Evolutionary conservation across 2,329 filamentous ascomycete species (phyloP).

Genomic region (Tolypocladium tropicale): DNA sequence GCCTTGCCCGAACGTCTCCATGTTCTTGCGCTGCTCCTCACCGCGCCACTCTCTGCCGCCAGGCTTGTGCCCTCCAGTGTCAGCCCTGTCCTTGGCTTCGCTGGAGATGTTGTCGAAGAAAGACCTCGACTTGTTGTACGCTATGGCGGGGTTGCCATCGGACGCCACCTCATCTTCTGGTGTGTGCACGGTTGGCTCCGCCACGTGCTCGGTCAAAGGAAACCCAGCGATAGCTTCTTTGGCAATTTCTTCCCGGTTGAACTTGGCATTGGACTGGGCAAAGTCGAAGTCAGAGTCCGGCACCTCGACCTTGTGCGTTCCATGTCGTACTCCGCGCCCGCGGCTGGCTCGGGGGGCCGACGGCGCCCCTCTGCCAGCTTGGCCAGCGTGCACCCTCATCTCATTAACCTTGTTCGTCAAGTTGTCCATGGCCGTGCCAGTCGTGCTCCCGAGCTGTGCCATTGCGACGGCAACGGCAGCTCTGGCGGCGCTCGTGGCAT

Average conservation of each 20-base stretch:
- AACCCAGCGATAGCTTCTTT: slow-evolving; percentile 84
- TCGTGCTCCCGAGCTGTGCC: slow-evolving; percentile 50
- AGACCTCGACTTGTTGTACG: slow-evolving; percentile 79
- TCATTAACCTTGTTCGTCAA: slow-evolving; percentile 66
- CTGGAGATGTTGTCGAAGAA: slow-evolving; percentile 99
- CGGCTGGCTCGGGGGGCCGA: slow-evolving; percentile 39
- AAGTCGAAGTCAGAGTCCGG: slow-evolving; percentile 92
- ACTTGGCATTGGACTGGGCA: slow-evolving; percentile 42
- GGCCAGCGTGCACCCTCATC: slow-evolving; percentile 58
- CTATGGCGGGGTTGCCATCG: slow-evolving; percentile 33
- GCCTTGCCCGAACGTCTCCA: slow-evolving; percentile 95
- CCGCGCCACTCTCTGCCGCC: slow-evolving; percentile 80
- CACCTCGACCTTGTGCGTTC: slow-evolving; percentile 66
- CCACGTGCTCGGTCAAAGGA: slow-evolving; percentile 45
- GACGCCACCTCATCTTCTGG: slow-evolving; percentile 23
- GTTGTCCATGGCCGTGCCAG: slow-evolving; percentile 52
- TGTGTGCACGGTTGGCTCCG: slow-evolving; percentile 25
- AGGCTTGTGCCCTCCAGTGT: slow-evolving; percentile 55
- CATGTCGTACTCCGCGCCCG: slow-evolving; percentile 35
- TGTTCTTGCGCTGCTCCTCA: slow-evolving; percentile 89
- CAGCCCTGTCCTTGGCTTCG: slow-evolving; percentile 79
- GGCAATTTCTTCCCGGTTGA: slow-evolving; percentile 47
- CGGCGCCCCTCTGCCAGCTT: slow-evolving; percentile 42
- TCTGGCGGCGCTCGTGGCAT: slow-evolving; percentile 64
- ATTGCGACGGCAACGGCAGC: slow-evolving; percentile 73